Evolutionary conservation across 441 rosid genomes (phyloP), one percentile per base, ranked within the genome.

Genomic region (Cnidoscolus chayamansa): DNA sequence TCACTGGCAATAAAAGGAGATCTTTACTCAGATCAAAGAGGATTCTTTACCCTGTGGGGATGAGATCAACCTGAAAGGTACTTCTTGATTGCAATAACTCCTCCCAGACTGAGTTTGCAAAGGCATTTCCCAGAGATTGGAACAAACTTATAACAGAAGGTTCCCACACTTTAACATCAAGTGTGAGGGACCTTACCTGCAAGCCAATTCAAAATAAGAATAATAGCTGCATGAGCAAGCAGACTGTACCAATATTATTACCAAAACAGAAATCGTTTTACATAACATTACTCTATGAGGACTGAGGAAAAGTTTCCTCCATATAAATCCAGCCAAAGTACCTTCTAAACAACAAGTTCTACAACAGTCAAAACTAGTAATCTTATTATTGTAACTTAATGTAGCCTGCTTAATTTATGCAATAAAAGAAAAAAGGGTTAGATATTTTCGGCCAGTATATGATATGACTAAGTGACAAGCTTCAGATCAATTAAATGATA

Each of bases 151-250:
- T 88, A 78, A 96, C 97, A 74, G 97, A 96, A 51, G 97, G 97
- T 81, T 96, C 99, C 99, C 99, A 96, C 65, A 87, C 89, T 84
- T 91, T 93, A 72, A 93, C 98, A 80, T 96, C 99, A 54, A 96
- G 99, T 2, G 98, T 96, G 67, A 96, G 97, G 51, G 98, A 96
- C 76, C 99, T 87, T 63, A 96, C 99, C 99, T 96, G 90, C 77
- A 81, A 72, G 72, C 68, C 53, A 62, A 50, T 72, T 72, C 81
- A 81, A 63, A 30, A 70, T 30, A 74, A 77, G 53, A 48, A 70
- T 43, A 60, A 78, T 35, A 53, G 20, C 66, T 49, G 54, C 50
- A 69, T 48, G 63, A 68, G 69, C 59, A 49, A 72, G 5, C 30
- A 70, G 72, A 63, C 62, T 54, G 12, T n/a, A 63, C 8, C 4